Evolutionary conservation across 73 alveolate genomes (phyloP).

Genomic region (Paramecium bursaria): DNA sequence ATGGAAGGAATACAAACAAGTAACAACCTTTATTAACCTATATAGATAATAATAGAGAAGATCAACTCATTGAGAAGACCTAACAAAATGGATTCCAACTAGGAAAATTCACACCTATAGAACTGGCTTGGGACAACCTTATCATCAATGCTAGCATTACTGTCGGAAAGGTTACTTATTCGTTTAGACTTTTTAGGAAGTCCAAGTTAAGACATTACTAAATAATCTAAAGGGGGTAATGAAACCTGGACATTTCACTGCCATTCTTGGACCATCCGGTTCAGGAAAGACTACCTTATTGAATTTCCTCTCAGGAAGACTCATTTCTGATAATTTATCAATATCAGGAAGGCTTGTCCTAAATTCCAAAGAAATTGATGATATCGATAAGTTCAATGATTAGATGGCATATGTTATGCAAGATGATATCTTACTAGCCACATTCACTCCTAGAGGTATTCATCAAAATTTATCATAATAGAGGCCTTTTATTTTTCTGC

Average conservation of each 20-base stretch:
- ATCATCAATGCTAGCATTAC: conserved; percentile 51
- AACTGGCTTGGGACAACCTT: conserved; percentile 57
- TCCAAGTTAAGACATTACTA: conserved; percentile 38
- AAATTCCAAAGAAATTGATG: conserved; percentile 61
- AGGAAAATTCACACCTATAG: conserved; percentile 61
- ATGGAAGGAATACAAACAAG: too few relatives aligned
- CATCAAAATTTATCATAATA: neutral
- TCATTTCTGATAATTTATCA: conserved; percentile 60
- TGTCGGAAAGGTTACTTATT: neutral
- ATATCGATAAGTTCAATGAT: conserved; percentile 62
- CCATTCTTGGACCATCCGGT: conserved; percentile 81
- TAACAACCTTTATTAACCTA: too few relatives aligned
- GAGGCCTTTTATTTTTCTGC: conserved; percentile 79
- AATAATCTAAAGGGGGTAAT: conserved; percentile 71
- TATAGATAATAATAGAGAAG: conserved; percentile 39
- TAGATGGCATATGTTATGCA: conserved; percentile 74
- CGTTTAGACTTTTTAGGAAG: neutral
- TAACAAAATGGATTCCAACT: conserved; percentile 23
- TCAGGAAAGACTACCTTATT: conserved; percentile 74
- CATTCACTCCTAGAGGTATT: conserved; percentile 74
- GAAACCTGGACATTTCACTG: conserved; percentile 73
- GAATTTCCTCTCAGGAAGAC: conserved; percentile 70
- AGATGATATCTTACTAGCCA: conserved; percentile 73
- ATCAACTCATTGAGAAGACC: neutral
- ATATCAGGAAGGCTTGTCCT: conserved; percentile 59